Conservation (phyloP, 768 basidiomycete genomes). For the Mycena leptocephala region DNA sequence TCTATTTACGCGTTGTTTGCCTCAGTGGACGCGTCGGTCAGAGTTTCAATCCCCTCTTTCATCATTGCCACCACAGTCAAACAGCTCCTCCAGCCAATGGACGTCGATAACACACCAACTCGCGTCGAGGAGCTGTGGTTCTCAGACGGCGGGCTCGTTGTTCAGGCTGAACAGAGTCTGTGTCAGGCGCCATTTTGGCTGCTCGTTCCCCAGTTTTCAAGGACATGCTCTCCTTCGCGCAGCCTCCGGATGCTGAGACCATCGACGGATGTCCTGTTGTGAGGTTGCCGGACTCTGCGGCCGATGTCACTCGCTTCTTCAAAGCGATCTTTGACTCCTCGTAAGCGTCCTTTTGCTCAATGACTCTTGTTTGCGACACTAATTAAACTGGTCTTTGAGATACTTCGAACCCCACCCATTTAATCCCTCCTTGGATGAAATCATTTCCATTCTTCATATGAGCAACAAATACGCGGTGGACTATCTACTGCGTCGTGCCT, state of each 20-base stretch:
- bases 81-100: neutral
- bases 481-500: slow-evolving; percentile 22
- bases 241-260: slow-evolving; percentile 26
- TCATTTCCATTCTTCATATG: slow-evolving; percentile 2
- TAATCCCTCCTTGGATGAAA: neutral
- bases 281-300: slow-evolving; percentile 35
- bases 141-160: slow-evolving; percentile 43
- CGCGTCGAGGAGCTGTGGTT: slow-evolving; percentile 42
- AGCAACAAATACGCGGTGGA: slow-evolving; percentile 30
- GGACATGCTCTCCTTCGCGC: slow-evolving; percentile 40
- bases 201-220: too few relatives aligned
- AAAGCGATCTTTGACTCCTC: slow-evolving; percentile 19
- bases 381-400: neutral
- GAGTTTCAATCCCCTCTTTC: neutral
- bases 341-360: neutral
- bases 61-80: neutral
- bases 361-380: neutral
- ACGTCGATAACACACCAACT: neutral
- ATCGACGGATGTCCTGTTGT: slow-evolving; percentile 45
- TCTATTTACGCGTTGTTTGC: slow-evolving; percentile 7
- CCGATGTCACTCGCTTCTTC: slow-evolving; percentile 12
- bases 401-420: slow-evolving; percentile 16
- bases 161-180: slow-evolving; percentile 41
- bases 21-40: neutral
- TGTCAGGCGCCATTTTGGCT: slow-evolving; percentile 42